These are phyloP conservation scores for Cercophora scortea DNA, from an alignment of 495 filamentous ascomycete genomes.

Conservation along the genomic window DNA sequence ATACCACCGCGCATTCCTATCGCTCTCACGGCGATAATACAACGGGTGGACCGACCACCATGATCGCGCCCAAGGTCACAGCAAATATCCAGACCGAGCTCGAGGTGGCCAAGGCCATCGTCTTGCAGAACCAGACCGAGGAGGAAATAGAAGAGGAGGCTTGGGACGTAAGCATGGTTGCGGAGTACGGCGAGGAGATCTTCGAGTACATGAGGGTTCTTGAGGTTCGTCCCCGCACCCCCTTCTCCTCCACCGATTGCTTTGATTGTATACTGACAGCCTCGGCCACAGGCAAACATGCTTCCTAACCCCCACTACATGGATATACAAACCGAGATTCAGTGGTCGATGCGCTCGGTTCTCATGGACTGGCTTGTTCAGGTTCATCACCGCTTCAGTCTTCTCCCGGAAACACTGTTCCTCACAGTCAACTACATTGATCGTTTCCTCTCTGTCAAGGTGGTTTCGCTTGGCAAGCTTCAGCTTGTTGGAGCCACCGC, in stretches of 20 bases:
- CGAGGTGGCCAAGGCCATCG: conserved; percentile 56
- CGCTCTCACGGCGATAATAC: conserved; percentile 73
- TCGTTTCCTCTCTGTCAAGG: conserved; percentile 88
- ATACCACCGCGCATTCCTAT: conserved; percentile 67
- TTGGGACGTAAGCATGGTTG: conserved; percentile 97
- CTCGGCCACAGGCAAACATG: conserved; percentile 55
- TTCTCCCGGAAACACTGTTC: conserved; percentile 92
- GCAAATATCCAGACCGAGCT: conserved; percentile 58
- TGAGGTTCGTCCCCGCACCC: conserved; percentile 56
- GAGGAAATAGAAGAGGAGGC: conserved; percentile 75
- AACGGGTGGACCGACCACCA: conserved; percentile 56
- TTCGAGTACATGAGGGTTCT: conserved; percentile 82
- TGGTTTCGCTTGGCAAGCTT: conserved; percentile 88
- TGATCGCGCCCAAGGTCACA: conserved; percentile 65
- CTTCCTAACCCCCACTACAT: conserved; percentile 87
- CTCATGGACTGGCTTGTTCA: conserved; percentile 98
- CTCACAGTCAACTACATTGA: conserved; percentile 93
- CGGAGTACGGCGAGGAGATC: conserved; percentile 93
- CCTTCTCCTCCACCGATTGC: background rate
- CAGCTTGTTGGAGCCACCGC: conserved; percentile 96
- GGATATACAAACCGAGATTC: conserved; percentile 93
- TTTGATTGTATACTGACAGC: conserved; percentile 11
- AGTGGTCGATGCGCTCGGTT: conserved; percentile 97
- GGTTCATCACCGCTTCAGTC: conserved; percentile 82
- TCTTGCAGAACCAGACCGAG: conserved; percentile 46